Base-by-base conservation (phyloP, 2,329 filamentous ascomycete genomes). In the Claviceps spartinae region DNA sequence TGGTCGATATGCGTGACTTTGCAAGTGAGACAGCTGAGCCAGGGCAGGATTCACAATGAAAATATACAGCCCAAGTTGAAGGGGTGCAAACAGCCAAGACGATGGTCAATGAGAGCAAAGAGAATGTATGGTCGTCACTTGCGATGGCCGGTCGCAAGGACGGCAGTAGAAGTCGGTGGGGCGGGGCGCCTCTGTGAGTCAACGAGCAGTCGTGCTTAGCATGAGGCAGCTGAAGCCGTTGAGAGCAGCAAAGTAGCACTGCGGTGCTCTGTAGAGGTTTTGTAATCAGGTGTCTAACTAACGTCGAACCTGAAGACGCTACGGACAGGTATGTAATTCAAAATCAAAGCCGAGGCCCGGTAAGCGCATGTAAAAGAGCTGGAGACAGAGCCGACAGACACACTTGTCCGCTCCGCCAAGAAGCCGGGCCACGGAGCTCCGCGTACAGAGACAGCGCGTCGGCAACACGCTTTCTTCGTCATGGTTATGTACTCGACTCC, bases 131-230 rank as follows among this genome's bases (percentile, higher is more conserved):
- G 20, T 24, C 26, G 43, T 45, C 24, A 22, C 41, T 48, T 41
- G 43, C 26, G 42, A 49, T 37, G 41, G 49, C 34, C 46, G 18
- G 52, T 47, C 51, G 50, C 54, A 48, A 52, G 40, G 51, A 51
- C 54, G 55, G 53, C 45, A 18, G 45, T 9, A 7, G 14, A 54
- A 48, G 48, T 50, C 40, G 40, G 56, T 50, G 56, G 56, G 54
- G 56, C 51, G 56, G 54, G 54, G 56, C 54, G 51, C 42, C 48
- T 57, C 57, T 59, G 58, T 59, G 58, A 59, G 50, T 59, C 58
- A 59, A 59, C 37, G 42, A 45, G 26, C 47, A 41, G 47, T 52
- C 54, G 41, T 43, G 41, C 9, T 24, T 40, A 11, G 30, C 30
- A 34, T 4, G 30, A 34, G 30, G 30, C 41, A 20, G 18, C 22